Conservation (phyloP, 176 grass and related monocot genomes). For the Eleusine indica region DNA sequence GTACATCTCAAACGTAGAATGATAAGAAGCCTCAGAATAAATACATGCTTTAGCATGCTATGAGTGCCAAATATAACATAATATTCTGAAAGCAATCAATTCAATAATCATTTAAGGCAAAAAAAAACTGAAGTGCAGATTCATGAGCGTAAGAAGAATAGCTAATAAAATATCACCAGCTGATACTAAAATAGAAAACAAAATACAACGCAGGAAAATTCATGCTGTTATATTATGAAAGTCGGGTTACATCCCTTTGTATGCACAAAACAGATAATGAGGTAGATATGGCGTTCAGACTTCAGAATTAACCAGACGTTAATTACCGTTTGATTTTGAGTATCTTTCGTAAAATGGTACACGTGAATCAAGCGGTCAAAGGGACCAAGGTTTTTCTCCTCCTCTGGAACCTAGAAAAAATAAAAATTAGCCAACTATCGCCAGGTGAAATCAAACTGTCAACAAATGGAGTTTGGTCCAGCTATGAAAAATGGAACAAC, state of each 20-base stretch:
- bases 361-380: constrained; percentile 97
- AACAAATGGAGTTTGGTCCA: not conserved
- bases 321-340: constrained; percentile 94
- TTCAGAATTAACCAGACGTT: constrained; percentile 26
- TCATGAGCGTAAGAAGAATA: constrained; percentile 16
- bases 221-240: not conserved
- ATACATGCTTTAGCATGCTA: not conserved
- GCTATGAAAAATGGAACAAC: constrained; percentile 23
- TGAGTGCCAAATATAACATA: not conserved
- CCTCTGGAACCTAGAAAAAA: constrained; percentile 82
- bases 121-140: constrained; percentile 15
- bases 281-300: not conserved
- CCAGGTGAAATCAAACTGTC: not conserved
- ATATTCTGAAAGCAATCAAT: not conserved
- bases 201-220: not conserved
- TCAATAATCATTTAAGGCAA: not conserved
- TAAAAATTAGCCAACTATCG: constrained; percentile 31
- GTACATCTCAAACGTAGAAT: not conserved
- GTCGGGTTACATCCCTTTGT: not conserved
- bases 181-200: constrained; percentile 1
- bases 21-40: not conserved
- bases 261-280: not conserved
- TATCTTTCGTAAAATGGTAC: constrained; percentile 95
- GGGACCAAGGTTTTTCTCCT: constrained; percentile 87
- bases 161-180: constrained; percentile 4